Percentiles rank a stretch among this genome's conserved stretches.
phyloP scores from a whole-genome alignment of 2,329 filamentous ascomycete species.

The Lasiodiplodia sp. region DNA sequence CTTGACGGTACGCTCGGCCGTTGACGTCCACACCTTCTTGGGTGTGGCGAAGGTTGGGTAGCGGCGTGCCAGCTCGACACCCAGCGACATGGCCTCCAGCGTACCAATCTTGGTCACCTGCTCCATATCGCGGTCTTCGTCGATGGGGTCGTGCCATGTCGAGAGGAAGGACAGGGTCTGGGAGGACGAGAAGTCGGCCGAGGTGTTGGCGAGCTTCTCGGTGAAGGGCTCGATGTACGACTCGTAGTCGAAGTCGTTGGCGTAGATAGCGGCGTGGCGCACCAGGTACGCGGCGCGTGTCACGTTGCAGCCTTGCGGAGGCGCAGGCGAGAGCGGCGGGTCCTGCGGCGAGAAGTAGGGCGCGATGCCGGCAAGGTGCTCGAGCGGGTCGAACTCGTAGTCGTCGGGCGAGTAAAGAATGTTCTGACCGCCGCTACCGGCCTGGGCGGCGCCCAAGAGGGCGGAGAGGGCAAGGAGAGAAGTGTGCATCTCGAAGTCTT shows the following conservation, averaged over 20 bases:
- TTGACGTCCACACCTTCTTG: slow-evolving; percentile 67
- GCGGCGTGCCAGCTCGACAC: slow-evolving; percentile 64
- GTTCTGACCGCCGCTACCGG: slow-evolving; percentile 3
- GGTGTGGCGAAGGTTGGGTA: slow-evolving; percentile 64
- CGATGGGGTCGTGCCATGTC: slow-evolving; percentile 64
- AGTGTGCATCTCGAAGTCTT: not conserved
- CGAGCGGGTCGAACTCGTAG: slow-evolving; percentile 53
- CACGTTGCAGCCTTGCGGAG: slow-evolving; percentile 60
- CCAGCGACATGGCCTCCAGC: slow-evolving; percentile 66
- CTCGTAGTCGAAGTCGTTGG: slow-evolving; percentile 62
- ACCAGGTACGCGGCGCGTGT: slow-evolving; percentile 58
- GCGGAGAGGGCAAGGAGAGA: not conserved
- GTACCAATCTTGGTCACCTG: slow-evolving; percentile 68
- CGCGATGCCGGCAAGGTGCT: slow-evolving; percentile 59
- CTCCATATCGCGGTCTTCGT: slow-evolving; percentile 62
- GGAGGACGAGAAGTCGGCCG: slow-evolving; percentile 64
- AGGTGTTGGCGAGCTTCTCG: slow-evolving; percentile 65
- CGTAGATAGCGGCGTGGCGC: slow-evolving; percentile 60
- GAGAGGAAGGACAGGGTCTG: slow-evolving; percentile 64
- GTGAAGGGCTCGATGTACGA: slow-evolving; percentile 60
- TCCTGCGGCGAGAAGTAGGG: slow-evolving; percentile 59
- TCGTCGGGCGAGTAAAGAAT: slow-evolving; percentile 30
- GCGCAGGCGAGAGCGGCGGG: slow-evolving; percentile 55
- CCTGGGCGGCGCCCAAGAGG: not conserved
- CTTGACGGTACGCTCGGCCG: slow-evolving; percentile 67